Conservation (phyloP, 768 basidiomycete genomes). For the Rhizopogon roseolus region DNA sequence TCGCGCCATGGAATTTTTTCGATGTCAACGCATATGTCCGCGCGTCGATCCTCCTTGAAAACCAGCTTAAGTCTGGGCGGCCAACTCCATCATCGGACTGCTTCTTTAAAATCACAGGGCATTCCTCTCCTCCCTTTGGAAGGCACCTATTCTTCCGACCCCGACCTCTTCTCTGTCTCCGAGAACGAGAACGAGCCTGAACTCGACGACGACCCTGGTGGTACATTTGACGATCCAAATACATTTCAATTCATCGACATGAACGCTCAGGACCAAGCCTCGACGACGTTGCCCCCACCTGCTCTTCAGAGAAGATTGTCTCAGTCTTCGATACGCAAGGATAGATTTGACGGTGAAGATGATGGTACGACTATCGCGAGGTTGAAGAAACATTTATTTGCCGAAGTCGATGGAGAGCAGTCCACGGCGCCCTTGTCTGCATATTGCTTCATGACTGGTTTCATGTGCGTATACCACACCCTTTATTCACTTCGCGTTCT, state of each 20-base stretch:
- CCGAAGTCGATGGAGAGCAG: slow-evolving; percentile 19
- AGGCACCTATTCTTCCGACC: slow-evolving; percentile 5
- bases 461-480: slow-evolving; percentile 45
- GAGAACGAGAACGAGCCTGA: slow-evolving; percentile 6
- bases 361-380: slow-evolving; percentile 1
- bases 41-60: slow-evolving; percentile 3
- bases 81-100: slow-evolving; percentile 9
- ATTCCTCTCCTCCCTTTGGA: slow-evolving; percentile 11
- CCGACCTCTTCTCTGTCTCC: slow-evolving; percentile 6
- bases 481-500: background rate
- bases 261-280: background rate
- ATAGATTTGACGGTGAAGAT: slow-evolving; percentile 13
- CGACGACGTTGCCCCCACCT: background rate
- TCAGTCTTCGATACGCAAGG: background rate
- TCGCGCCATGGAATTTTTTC: background rate
- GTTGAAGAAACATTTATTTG: slow-evolving; percentile 10
- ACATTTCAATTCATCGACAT: background rate
- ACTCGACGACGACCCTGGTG: background rate
- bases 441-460: slow-evolving; percentile 79
- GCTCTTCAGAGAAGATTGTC: background rate
- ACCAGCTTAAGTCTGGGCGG: slow-evolving; percentile 6
- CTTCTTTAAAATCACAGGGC: slow-evolving; percentile 8
- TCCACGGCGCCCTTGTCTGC: slow-evolving; percentile 52
- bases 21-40: background rate
- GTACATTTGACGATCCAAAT: background rate